Conservation (phyloP, 2,329 filamentous ascomycete genomes). For the Lizonia empirigonia region DNA sequence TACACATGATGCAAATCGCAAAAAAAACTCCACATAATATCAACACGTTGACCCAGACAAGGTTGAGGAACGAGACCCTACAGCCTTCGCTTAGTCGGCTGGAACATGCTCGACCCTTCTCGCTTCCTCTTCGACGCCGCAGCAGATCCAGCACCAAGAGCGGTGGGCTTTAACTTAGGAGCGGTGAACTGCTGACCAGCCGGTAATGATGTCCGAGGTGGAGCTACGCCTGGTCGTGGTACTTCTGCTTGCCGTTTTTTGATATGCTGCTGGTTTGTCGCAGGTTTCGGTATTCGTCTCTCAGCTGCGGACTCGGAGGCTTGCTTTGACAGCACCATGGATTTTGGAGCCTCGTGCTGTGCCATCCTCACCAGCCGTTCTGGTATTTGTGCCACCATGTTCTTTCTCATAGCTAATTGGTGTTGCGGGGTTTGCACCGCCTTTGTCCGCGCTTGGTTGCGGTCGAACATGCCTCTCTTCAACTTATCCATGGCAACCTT, state of each 20-base stretch:
- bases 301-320: constrained; percentile 31
- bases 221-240: constrained; percentile 18
- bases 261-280: constrained; percentile 27
- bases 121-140: constrained; percentile 25
- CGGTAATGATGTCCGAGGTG: constrained; percentile 33
- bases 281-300: constrained; percentile 11
- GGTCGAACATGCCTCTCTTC: constrained; percentile 41
- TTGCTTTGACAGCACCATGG: constrained; percentile 34
- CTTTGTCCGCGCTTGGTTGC: constrained; percentile 39
- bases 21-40: too few relatives aligned
- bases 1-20: too few relatives aligned
- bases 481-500: constrained; percentile 45
- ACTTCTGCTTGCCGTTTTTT: constrained; percentile 27
- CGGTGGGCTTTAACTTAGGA: constrained; percentile 27
- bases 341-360: constrained; percentile 32
- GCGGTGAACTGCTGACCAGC: constrained; percentile 39
- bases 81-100: constrained; percentile 14
- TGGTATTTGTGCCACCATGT: constrained; percentile 34
- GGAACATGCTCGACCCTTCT: constrained; percentile 29
- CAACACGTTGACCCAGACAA: background rate
- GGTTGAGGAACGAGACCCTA: background rate
- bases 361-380: constrained; percentile 41
- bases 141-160: constrained; percentile 17
- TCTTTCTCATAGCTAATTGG: constrained; percentile 33
- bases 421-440: constrained; percentile 38